Evolutionary conservation across 805 yeast species (phyloP).

Genomic region (Novakomyces olei): DNA sequence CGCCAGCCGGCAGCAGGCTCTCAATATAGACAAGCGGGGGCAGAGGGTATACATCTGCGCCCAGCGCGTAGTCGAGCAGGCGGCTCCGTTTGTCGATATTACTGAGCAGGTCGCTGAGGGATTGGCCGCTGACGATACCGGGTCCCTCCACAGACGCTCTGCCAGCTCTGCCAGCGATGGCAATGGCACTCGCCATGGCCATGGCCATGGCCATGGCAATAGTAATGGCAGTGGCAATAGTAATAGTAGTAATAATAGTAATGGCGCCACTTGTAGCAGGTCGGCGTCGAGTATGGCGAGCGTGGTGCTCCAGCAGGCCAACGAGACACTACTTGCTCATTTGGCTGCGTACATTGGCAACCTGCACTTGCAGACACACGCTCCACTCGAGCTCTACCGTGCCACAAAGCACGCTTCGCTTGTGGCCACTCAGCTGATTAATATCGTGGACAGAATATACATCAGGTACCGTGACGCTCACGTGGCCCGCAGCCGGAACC

Average conservation of each 20-base stretch:
- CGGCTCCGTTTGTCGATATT: no score
- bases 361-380: slow-evolving; percentile 7
- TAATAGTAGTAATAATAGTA: background rate
- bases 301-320: slow-evolving; percentile 17
- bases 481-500: no score
- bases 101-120: no score
- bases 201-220: background rate
- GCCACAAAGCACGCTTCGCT: no score
- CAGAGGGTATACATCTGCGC: no score
- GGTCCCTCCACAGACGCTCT: background rate
- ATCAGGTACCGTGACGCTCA: no score
- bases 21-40: no score
- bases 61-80: no score
- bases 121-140: no score
- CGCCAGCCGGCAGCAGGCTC: no score
- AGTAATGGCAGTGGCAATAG: background rate
- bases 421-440: no score
- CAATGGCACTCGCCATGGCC: background rate
- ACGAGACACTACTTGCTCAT: slow-evolving; percentile 16
- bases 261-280: background rate
- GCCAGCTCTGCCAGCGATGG: background rate
- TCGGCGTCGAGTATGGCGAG: slow-evolving; percentile 10
- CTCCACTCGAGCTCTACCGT: slow-evolving; percentile 13
- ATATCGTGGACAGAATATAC: no score
- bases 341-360: slow-evolving; percentile 16